A percentile compares a stretch with the other conserved stretches of the same genome.
phyloP scores from a whole-genome alignment of 2,329 filamentous ascomycete genomes.

The Fusarium sp. region DNA sequence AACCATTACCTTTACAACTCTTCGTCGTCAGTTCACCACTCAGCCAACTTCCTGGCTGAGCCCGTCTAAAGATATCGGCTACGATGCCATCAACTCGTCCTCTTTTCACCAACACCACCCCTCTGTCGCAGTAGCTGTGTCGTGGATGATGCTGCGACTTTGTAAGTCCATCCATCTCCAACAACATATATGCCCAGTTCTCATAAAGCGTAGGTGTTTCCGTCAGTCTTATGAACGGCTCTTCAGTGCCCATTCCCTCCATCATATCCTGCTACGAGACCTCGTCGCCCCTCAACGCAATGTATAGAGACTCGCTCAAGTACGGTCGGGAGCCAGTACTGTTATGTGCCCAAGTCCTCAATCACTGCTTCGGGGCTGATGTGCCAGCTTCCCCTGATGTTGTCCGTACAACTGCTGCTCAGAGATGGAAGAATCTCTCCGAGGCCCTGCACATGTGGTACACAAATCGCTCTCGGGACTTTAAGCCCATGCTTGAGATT shows the following conservation, averaged over 20 bases:
- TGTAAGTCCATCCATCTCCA: slow-evolving; percentile 28
- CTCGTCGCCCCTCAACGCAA: slow-evolving; percentile 31
- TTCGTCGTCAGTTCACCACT: slow-evolving; percentile 29
- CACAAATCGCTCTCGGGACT: slow-evolving; percentile 44
- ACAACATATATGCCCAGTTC: background rate
- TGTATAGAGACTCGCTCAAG: slow-evolving; percentile 34
- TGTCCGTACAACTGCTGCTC: slow-evolving; percentile 33
- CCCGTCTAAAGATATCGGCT: slow-evolving; percentile 25
- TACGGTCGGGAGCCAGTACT: slow-evolving; percentile 44
- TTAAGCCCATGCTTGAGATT: slow-evolving; percentile 48
- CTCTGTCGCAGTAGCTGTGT: slow-evolving; percentile 25
- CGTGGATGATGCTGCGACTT: slow-evolving; percentile 43
- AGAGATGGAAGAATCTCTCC: slow-evolving; percentile 45
- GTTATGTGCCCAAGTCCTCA: slow-evolving; percentile 49
- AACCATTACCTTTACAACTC: slow-evolving; percentile 19
- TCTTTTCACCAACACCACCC: slow-evolving; percentile 29
- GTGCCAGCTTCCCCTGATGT: slow-evolving; percentile 18
- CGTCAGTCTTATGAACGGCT: slow-evolving; percentile 42
- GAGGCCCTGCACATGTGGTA: slow-evolving; percentile 49
- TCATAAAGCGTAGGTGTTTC: slow-evolving; percentile 39
- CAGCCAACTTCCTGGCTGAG: slow-evolving; percentile 36
- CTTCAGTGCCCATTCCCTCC: slow-evolving; percentile 40
- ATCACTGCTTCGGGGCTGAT: slow-evolving; percentile 42
- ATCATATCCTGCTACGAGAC: slow-evolving; percentile 28
- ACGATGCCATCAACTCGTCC: slow-evolving; percentile 24